These are phyloP conservation scores for Tylopilus plumbeoviolaceoides DNA, from an alignment of 768 basidiomycete species.

Conservation along the genomic window DNA sequence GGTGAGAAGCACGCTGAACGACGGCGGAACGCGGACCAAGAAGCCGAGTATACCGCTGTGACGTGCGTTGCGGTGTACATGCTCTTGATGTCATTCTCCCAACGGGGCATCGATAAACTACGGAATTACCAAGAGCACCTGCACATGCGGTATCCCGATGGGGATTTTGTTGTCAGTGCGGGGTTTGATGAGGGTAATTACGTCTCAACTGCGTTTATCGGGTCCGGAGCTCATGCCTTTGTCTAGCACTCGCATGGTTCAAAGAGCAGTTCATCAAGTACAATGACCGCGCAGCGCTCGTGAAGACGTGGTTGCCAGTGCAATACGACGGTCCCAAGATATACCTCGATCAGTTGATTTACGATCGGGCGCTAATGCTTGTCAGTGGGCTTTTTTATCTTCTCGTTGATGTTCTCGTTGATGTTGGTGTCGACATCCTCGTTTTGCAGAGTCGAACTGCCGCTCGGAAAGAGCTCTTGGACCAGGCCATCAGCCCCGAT, in stretches of 20 bases:
- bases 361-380: slow-evolving; percentile 83
- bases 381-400: slow-evolving; percentile 44
- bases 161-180: slow-evolving; percentile 69
- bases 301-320: slow-evolving; percentile 83
- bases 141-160: slow-evolving; percentile 76
- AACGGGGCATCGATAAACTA: slow-evolving; percentile 86
- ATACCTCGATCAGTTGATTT: slow-evolving; percentile 88
- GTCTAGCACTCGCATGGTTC: slow-evolving; percentile 80
- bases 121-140: slow-evolving; percentile 75
- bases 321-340: slow-evolving; percentile 79
- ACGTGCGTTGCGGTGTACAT: slow-evolving; percentile 88
- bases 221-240: slow-evolving; percentile 5
- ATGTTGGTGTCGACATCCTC: not conserved
- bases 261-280: slow-evolving; percentile 92
- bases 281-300: slow-evolving; percentile 83
- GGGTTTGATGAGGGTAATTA: slow-evolving; percentile 71
- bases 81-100: slow-evolving; percentile 88
- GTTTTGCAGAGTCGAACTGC: slow-evolving; percentile 78
- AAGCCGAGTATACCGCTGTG: slow-evolving; percentile 79
- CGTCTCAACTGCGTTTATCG: slow-evolving; percentile 5
- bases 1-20: slow-evolving; percentile 63
- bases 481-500: slow-evolving; percentile 67
- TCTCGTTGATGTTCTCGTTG: not conserved
- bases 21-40: slow-evolving; percentile 70
- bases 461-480: slow-evolving; percentile 84